Evolutionary conservation across 1,284 basidiomycete genomes (phyloP).

Genomic region (Thelephora terrestris): DNA sequence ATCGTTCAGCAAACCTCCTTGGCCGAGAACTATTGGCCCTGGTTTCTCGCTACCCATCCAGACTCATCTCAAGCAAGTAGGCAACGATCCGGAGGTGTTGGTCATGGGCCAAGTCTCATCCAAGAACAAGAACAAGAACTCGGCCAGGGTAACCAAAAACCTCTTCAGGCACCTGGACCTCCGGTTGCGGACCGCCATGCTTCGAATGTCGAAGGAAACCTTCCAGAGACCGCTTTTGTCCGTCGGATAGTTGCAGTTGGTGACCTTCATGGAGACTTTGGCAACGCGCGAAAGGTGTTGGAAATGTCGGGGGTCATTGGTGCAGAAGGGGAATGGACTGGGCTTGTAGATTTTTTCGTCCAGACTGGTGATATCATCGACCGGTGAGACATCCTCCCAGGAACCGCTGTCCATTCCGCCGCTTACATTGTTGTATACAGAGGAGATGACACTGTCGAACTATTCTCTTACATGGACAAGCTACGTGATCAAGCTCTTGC

Average conservation of each 20-base stretch:
- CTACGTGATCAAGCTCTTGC: constrained; percentile 66
- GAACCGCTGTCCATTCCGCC: neutral
- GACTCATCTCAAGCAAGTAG: neutral
- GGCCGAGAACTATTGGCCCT: constrained; percentile 10
- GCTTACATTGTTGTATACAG: constrained; percentile 26
- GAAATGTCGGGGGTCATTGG: constrained; percentile 69
- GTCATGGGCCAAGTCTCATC: neutral
- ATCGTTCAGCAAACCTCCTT: constrained; percentile 16
- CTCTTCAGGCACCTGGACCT: constrained; percentile 14
- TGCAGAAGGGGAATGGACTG: constrained; percentile 65
- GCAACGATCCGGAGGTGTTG: neutral
- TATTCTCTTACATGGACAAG: constrained; percentile 75
- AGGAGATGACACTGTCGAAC: constrained; percentile 77
- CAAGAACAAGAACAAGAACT: neutral
- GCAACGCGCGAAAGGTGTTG: constrained; percentile 64
- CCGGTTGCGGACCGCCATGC: constrained; percentile 18
- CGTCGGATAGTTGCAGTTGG: constrained; percentile 68
- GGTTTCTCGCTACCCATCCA: constrained; percentile 13
- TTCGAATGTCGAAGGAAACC: constrained; percentile 4
- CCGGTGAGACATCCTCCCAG: constrained; percentile 34
- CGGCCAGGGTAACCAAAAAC: neutral
- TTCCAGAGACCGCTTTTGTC: constrained; percentile 14
- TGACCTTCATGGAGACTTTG: constrained; percentile 72
- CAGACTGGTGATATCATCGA: constrained; percentile 95
- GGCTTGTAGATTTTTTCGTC: constrained; percentile 71